These are phyloP conservation scores for Cynara cardunculus DNA, from an alignment of 129 eudicot genomes.

Conservation along the genomic window DNA sequence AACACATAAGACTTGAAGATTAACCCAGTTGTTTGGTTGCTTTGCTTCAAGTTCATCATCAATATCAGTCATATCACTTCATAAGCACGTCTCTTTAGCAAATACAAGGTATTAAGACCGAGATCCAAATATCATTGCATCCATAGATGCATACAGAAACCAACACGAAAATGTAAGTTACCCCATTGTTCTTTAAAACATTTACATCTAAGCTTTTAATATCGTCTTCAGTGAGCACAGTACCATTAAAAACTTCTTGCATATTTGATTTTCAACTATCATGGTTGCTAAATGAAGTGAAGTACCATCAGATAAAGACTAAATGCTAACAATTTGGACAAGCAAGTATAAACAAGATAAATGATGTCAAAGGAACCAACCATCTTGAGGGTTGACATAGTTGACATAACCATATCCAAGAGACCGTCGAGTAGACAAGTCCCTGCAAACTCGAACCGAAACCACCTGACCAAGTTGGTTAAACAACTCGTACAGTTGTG, in stretches of 20 bases:
- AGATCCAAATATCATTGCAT: not conserved
- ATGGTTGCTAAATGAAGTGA: not conserved
- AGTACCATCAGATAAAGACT: not conserved
- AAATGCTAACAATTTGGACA: not conserved
- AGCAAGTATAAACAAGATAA: not conserved
- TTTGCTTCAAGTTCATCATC: not conserved
- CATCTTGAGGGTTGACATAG: conserved; percentile 69
- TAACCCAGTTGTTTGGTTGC: not conserved
- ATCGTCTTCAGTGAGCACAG: not conserved
- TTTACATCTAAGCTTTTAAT: not conserved
- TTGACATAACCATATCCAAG: conserved; percentile 97
- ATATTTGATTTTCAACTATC: not conserved
- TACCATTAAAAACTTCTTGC: not conserved
- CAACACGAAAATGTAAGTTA: not conserved
- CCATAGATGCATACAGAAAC: not conserved
- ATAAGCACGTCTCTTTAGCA: not conserved
- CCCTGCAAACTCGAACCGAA: conserved; percentile 88
- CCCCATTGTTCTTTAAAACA: not conserved
- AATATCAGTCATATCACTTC: not conserved
- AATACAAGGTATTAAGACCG: not conserved
- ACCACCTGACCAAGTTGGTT: conserved; percentile 69
- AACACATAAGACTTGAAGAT: not conserved
- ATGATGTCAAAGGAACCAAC: conserved; percentile 33
- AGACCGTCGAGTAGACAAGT: conserved; percentile 53
- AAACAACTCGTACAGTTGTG: conserved; percentile 77